Evolutionary conservation across 2,329 filamentous ascomycete genomes (phyloP), one percentile per base, ranked within the genome.

Genomic region (Penicillium corylophilum): DNA sequence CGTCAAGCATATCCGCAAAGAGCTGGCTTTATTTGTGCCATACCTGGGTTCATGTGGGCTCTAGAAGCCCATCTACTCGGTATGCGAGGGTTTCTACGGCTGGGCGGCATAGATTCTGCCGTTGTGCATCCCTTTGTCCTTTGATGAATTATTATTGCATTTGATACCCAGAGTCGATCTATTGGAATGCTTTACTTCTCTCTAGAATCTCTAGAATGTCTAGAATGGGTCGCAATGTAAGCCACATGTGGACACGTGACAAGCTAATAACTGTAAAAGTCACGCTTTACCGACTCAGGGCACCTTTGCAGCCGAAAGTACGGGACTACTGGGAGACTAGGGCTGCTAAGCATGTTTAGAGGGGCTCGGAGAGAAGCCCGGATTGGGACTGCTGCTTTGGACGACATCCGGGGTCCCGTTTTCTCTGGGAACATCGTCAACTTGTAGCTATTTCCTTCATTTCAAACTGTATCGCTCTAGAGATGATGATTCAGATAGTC

Each of bases 161-260:
- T 54, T 56, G 59, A 62, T 61, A 62, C 59, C 59, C 57, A 3
- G 18, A 38, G 9, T 18, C 35, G 12, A 38, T 38, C 35, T 5
- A 20, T 38, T 36, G 18, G 13, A 20, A 38, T 38, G 13, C 35
- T 38, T 18, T 20, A 26, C 39, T 26, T 41, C 15, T 41, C 22
- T 12, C 4, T 22, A 7, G n/a, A n/a, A n/a, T n/a, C n/a, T n/a
- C n/a, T n/a, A n/a, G n/a, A n/a, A n/a, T n/a, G n/a, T n/a, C n/a
- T 28, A 28, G 3, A 28, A 28, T 28, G 26, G 12, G 5, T 28
- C 9, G 12, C 7, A 28, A 28, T 28, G 16, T 16, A 39, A 22
- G 49, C 35, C 15, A 23, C 20, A 20, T 41, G 7, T 18, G 18
- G 22, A 22, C 50, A 53, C 41, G 46, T 53, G 41, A 49, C 24